phyloP scores from a whole-genome alignment of 371 early-diverging fungal species.

The Lichtheimia hyalospora region DNA sequence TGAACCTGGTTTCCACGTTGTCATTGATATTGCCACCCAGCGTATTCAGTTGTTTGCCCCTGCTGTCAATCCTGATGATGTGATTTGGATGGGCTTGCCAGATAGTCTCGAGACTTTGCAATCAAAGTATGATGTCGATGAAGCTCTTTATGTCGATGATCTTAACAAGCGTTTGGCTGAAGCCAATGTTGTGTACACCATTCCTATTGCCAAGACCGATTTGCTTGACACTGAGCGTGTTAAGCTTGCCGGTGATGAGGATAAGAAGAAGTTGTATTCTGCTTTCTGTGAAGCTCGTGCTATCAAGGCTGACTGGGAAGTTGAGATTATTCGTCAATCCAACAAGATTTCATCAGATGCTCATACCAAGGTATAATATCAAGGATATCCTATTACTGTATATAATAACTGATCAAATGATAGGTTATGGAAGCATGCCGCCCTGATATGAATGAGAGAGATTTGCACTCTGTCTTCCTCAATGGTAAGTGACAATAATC shows the following conservation, averaged over 20 bases:
- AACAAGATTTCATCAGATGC: conserved; percentile 79
- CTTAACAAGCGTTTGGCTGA: conserved; percentile 22
- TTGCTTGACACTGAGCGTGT: conserved; percentile 1
- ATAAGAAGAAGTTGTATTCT: conserved; percentile 39
- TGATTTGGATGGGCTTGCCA: conserved; percentile 85
- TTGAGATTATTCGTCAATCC: conserved; percentile 74
- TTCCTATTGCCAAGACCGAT: conserved; percentile 30
- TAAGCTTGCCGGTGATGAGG: conserved; percentile 25
- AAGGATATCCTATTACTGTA: background rate
- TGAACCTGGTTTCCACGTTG: conserved; percentile 75
- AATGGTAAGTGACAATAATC: conserved; percentile 39
- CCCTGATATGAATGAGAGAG: conserved; percentile 66
- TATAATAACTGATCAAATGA: background rate
- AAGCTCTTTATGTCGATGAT: conserved; percentile 51
- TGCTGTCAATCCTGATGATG: conserved; percentile 68
- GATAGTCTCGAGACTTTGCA: conserved; percentile 50
- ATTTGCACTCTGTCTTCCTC: conserved; percentile 76
- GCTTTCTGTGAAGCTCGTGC: conserved; percentile 79
- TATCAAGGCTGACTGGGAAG: conserved; percentile 77
- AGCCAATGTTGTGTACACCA: conserved; percentile 37
- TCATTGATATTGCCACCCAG: conserved; percentile 66
- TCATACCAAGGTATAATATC: conserved; percentile 54
- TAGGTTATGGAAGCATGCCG: conserved; percentile 69
- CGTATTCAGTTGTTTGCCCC: conserved; percentile 70
- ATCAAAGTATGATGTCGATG: conserved; percentile 63